Evolutionary conservation across 78 protist species (phyloP).

Genomic region (Dictyostelium purpureum): DNA sequence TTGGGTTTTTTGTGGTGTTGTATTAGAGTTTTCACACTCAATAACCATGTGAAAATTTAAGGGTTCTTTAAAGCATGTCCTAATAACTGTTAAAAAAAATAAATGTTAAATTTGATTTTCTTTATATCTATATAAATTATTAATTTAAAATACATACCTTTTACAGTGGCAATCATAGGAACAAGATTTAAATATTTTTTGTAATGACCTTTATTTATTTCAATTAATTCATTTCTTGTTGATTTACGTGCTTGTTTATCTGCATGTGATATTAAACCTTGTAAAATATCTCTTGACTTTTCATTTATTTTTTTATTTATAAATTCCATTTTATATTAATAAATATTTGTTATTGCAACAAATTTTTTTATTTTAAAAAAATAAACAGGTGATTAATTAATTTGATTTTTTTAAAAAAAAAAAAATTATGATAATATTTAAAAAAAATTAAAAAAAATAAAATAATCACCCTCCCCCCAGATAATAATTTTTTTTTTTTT

Average conservation of each 20-base stretch:
- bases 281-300: background rate
- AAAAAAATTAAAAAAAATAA: too few relatives aligned
- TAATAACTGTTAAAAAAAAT: background rate
- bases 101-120: background rate
- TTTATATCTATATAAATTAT: background rate
- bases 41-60: conserved; percentile 7
- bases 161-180: conserved; percentile 17
- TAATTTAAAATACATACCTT: background rate
- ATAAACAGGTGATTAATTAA: too few relatives aligned
- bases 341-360: too few relatives aligned
- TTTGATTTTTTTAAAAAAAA: background rate
- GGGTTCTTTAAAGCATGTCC: conserved; percentile 15
- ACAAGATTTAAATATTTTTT: background rate
- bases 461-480: too few relatives aligned
- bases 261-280: background rate
- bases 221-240: conserved; percentile 34
- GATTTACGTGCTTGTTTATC: conserved; percentile 18
- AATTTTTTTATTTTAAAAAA: too few relatives aligned
- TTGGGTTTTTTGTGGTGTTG: conserved; percentile 30
- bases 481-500: background rate
- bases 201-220: background rate
- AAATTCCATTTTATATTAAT: conserved; percentile 9
- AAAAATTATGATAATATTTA: too few relatives aligned
- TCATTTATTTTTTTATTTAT: background rate
- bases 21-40: conserved; percentile 3